Percentiles rank a stretch among this genome's conserved stretches.
Conservation (phyloP, 2,329 filamentous ascomycete species). For the Penicillium verrucosum region DNA sequence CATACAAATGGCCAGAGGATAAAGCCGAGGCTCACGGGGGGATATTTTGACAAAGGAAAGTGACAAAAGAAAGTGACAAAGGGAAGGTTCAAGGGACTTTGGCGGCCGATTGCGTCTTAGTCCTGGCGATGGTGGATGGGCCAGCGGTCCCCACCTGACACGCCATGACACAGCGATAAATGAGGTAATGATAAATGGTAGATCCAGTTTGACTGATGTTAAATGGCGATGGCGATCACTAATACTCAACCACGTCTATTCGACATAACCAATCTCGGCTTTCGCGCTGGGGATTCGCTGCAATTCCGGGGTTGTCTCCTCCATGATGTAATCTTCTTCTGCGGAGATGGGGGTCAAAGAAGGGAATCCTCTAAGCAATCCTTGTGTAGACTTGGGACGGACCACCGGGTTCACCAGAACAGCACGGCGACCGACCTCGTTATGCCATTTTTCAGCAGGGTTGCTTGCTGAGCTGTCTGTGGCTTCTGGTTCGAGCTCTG, state of each 20-base stretch:
- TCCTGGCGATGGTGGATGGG: not conserved
- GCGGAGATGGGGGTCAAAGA: constrained; percentile 34
- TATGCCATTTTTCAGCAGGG: constrained; percentile 49
- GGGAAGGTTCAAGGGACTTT: constrained; percentile 26
- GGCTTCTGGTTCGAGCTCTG: constrained; percentile 39
- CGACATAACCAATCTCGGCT: constrained; percentile 20
- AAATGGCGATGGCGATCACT: not conserved
- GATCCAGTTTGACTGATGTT: not conserved
- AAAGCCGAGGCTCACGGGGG: not conserved
- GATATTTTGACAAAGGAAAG: constrained; percentile 7
- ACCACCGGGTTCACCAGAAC: constrained; percentile 61
- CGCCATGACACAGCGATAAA: not conserved
- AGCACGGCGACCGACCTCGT: constrained; percentile 54
- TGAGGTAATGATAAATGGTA: not conserved
- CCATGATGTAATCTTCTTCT: constrained; percentile 34
- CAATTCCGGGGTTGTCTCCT: constrained; percentile 36
- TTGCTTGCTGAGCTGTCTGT: constrained; percentile 10
- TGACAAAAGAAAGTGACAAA: constrained; percentile 17
- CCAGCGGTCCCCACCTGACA: not conserved
- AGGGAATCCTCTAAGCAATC: constrained; percentile 53
- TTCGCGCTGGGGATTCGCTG: constrained; percentile 55
- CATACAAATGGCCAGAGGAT: constrained; percentile 1
- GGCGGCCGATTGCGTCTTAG: constrained; percentile 11
- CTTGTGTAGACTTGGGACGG: constrained; percentile 61
- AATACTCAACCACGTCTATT: not conserved